Evolutionary conservation across 2,329 filamentous ascomycete genomes (phyloP).

Genomic region (Herpomyces periplanetae): DNA sequence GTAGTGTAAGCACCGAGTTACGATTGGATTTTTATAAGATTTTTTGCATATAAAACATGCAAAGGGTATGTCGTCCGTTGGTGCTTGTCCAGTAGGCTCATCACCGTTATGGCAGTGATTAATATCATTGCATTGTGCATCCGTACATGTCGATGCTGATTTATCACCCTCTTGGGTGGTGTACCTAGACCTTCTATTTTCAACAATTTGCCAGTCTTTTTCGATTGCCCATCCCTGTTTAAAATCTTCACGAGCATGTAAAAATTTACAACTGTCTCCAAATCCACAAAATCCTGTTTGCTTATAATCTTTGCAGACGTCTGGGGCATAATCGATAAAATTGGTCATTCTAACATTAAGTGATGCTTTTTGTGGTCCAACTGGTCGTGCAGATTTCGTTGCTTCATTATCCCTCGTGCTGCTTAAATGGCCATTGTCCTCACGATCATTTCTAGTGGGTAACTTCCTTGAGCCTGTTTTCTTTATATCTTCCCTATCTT

Average conservation of each 20-base stretch:
- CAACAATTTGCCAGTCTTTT: constrained; percentile 49
- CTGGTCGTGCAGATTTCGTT: no score
- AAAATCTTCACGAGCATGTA: constrained; percentile 35
- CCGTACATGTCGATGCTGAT: no score
- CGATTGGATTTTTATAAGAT: constrained; percentile 34
- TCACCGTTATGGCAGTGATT: constrained; percentile 3
- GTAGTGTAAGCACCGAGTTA: constrained; percentile 77
- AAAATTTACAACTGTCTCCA: constrained; percentile 42
- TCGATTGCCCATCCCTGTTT: constrained; percentile 88
- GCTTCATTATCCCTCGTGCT: no score
- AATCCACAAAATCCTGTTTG: constrained; percentile 17
- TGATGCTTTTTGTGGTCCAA: constrained; percentile 56
- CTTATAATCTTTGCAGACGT: constrained; percentile 30
- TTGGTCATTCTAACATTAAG: constrained; percentile 72
- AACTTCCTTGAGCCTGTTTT: no score
- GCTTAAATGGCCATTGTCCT: no score
- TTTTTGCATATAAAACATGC: constrained; percentile 53
- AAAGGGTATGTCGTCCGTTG: constrained; percentile 54
- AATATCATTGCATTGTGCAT: no score
- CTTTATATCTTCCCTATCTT: no score
- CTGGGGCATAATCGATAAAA: constrained; percentile 54
- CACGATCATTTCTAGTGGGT: no score
- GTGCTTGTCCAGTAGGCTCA: constrained; percentile 5
- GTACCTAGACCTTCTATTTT: no score
- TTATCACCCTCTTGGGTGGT: no score